Evolutionary conservation across 257 asterid genomes (phyloP).

Genomic region (Solanum sitiens): DNA sequence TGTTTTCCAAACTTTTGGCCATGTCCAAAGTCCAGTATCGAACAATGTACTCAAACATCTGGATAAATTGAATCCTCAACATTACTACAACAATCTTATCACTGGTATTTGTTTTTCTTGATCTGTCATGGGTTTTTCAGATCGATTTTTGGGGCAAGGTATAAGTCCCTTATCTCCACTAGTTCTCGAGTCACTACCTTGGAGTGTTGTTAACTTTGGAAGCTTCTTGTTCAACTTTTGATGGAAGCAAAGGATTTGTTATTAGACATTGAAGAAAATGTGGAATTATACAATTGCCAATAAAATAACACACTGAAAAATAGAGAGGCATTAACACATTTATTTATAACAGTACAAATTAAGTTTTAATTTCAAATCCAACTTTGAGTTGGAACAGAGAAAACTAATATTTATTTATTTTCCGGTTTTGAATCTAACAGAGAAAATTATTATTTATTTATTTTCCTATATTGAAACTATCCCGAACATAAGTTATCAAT

Average conservation of each 20-base stretch:
- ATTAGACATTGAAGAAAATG: background rate
- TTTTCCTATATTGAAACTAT: too few relatives aligned
- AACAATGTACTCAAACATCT: background rate
- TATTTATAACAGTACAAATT: too few relatives aligned
- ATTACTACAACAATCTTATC: background rate
- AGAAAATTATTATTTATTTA: too few relatives aligned
- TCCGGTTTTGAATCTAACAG: too few relatives aligned
- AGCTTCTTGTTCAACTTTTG: background rate
- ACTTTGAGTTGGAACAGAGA: background rate
- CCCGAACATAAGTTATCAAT: too few relatives aligned
- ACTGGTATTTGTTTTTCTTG: background rate
- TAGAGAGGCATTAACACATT: background rate
- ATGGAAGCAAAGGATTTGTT: too few relatives aligned
- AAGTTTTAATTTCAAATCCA: background rate
- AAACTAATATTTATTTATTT: too few relatives aligned
- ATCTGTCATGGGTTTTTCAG: background rate
- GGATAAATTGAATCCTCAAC: background rate
- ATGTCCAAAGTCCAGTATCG: background rate
- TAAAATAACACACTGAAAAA: background rate
- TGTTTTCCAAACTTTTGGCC: too few relatives aligned
- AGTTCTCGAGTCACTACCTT: background rate
- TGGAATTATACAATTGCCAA: background rate
- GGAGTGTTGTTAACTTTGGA: background rate
- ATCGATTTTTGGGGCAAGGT: background rate
- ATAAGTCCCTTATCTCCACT: background rate